Base-by-base conservation (phyloP, 2,329 filamentous ascomycete genomes). In the Colletotrichum agaves region DNA sequence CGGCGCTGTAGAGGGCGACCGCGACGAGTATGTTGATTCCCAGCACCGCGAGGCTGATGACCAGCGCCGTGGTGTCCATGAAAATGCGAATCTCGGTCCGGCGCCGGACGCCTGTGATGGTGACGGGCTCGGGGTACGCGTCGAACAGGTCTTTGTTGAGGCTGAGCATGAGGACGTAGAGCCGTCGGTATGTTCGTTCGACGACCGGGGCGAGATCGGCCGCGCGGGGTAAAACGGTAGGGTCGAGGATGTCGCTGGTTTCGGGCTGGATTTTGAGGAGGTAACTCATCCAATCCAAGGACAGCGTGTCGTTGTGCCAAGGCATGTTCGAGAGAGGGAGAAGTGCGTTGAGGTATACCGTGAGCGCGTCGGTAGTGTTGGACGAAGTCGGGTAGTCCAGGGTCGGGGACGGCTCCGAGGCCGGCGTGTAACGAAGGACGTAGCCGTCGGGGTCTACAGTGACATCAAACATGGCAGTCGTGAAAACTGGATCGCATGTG, bases 251-350 rank as follows among this genome's bases (percentile, higher is more conserved):
- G 0, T 70, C 53, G 1, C 74, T 75, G 3, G 70, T 73, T 2
- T 81, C 79, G 0, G 53, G 71, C 0, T 59, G 23, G 0, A 76
- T 44, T 1, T 72, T 72, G 0, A 85, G 69, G n/a, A 88, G 77
- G 35, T 86, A 82, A 53, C 82, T 85, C 33, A 83, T 73, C 75
- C 81, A 86, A 44, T 85, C 82, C 71, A 72, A 0, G 83, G 74
- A 1, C 79, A 73, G 0, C n/a, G 76, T 80, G 47, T 85, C 79
- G 61, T 84, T 86, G 69, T 87, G 87, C 81, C 81, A 87, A 2
- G n/a, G 12, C 1, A 13, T 3, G 1, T 12, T 2, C 0, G 2
- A 15, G 13, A 3, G 0, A 15, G 2, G 2, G 64, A 19, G n/a
- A 74, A 46, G 0, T n/a, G n/a, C 0, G 21, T 73, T 75, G 1